phyloP scores from a whole-genome alignment of 129 eudicot species.

The carrot (Daucus carota) region DH1_v3.0 NC_030389.2:44569001-44569500 shows the following conservation, averaged over 20 bases:
- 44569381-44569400: slow-evolving; percentile 51
- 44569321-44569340: slow-evolving; percentile 79
- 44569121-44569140: neutral
- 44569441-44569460: slow-evolving; percentile 33
- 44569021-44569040: slow-evolving; percentile 25
- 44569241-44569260: too few relatives aligned
- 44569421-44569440: slow-evolving; percentile 82
- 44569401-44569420: slow-evolving; percentile 59
- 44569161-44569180: slow-evolving; percentile 40
- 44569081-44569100: slow-evolving; percentile 16
- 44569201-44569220: slow-evolving; percentile 41
- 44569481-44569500: neutral
- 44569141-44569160: slow-evolving; percentile 12
- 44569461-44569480: neutral
- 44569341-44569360: slow-evolving; percentile 85
- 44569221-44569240: slow-evolving; percentile 55
- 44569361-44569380: slow-evolving; percentile 51
- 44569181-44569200: slow-evolving; percentile 45
- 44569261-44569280: too few relatives aligned
- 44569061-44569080: neutral
- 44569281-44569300: neutral
- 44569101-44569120: slow-evolving; percentile 25
- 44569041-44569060: slow-evolving; percentile 8
- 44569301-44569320: slow-evolving; percentile 14
- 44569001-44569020: neutral